These are phyloP conservation scores for Rutidosis leptorrhynchoides DNA, from an alignment of 129 eudicot species.

Conservation along the genomic window DNA sequence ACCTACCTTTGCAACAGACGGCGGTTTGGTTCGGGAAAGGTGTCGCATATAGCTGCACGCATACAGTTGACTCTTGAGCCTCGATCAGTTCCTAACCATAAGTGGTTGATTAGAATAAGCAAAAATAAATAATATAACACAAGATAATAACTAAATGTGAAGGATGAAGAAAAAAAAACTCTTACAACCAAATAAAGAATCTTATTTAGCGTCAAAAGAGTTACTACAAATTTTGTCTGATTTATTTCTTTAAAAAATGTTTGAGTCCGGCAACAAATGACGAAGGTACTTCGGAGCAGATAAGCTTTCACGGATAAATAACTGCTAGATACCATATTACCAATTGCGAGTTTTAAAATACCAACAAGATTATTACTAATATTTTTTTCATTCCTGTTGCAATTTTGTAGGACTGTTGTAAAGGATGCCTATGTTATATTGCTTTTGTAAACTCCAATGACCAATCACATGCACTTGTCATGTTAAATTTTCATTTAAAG, in stretches of 20 bases:
- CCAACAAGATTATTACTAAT: not conserved
- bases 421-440: not conserved
- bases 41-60: constrained; percentile 90
- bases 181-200: too few species aligned
- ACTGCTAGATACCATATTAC: not conserved
- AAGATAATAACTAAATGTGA: not conserved
- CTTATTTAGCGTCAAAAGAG: too few species aligned
- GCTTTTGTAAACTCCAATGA: constrained; percentile 1
- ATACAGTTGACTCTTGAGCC: constrained; percentile 59
- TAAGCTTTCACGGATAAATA: too few species aligned
- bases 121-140: not conserved
- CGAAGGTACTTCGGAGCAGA: not conserved
- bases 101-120: constrained; percentile 3
- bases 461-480: not conserved
- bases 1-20: constrained; percentile 84
- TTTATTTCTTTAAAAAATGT: too few species aligned
- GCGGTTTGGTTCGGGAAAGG: constrained; percentile 99
- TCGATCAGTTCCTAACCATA: constrained; percentile 76
- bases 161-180: not conserved
- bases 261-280: not conserved
- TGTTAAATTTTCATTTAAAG: not conserved
- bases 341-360: not conserved
- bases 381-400: not conserved
- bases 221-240: too few species aligned
- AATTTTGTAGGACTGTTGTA: not conserved